These are phyloP conservation scores for Decorospora gaudefroyi DNA, from an alignment of 2,329 filamentous ascomycete species.

Conservation along the genomic window DNA sequence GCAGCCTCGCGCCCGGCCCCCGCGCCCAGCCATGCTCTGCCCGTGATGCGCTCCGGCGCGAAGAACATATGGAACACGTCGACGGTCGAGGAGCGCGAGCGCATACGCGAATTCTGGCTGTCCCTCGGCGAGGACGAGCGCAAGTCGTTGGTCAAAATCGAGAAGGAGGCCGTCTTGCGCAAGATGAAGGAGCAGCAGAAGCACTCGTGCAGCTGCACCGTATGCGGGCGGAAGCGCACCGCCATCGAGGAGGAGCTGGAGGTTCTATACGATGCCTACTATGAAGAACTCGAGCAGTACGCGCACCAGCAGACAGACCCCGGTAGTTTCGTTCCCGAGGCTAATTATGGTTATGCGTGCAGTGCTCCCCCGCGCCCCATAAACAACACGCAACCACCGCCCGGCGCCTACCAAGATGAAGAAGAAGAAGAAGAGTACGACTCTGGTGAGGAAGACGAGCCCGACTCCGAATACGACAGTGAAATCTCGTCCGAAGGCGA, in stretches of 20 bases:
- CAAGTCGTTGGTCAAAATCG: conserved; percentile 93
- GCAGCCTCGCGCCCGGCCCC: conserved; percentile 45
- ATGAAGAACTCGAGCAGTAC: conserved; percentile 96
- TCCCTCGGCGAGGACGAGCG: conserved; percentile 91
- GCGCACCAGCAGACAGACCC: conserved; percentile 80
- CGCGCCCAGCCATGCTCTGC: conserved; percentile 43
- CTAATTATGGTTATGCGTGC: conserved; percentile 61
- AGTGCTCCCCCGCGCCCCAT: conserved; percentile 63
- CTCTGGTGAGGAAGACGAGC: conserved; percentile 60
- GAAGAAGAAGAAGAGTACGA: conserved; percentile 56
- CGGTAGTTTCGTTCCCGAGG: conserved; percentile 69
- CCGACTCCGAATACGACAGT: conserved; percentile 53
- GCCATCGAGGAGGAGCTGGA: conserved; percentile 98
- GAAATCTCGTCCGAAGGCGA: conserved; percentile 72
- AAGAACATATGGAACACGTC: conserved; percentile 95
- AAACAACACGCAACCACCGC: conserved; percentile 68
- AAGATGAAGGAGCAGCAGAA: conserved; percentile 99
- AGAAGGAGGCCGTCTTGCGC: conserved; percentile 95
- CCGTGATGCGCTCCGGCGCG: conserved; percentile 49
- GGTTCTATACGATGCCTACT: conserved; percentile 97
- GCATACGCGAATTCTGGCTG: conserved; percentile 98
- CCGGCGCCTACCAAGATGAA: conserved; percentile 59
- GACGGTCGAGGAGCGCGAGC: conserved; percentile 89
- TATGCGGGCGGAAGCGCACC: conserved; percentile 92
- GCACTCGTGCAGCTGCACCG: conserved; percentile 96